These are phyloP conservation scores for Hyphodiscus sp. DNA, from an alignment of 2,329 filamentous ascomycete genomes.

Conservation along the genomic window DNA sequence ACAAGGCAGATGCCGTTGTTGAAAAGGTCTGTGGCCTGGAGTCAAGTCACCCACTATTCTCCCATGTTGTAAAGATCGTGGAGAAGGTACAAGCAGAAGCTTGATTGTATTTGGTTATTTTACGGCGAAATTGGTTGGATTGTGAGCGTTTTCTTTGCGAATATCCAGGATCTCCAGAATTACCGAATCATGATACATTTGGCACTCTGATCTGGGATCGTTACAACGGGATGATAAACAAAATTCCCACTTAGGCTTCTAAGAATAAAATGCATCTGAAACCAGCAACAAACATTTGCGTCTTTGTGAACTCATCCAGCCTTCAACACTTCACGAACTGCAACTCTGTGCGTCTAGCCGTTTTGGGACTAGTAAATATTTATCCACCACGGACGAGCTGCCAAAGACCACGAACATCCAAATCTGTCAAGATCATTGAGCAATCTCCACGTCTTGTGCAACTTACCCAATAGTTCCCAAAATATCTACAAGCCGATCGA, in stretches of 20 bases:
- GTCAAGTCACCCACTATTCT: slow-evolving; percentile 68
- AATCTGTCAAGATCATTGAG: slow-evolving; percentile 4
- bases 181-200: neutral
- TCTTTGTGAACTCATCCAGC: neutral
- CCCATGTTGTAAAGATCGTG: slow-evolving; percentile 69
- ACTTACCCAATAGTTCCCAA: neutral
- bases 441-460: neutral
- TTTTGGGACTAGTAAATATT: slow-evolving; percentile 7
- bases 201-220: neutral
- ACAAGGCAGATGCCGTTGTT: slow-evolving; percentile 68
- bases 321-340: neutral
- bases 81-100: slow-evolving; percentile 66
- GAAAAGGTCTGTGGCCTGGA: slow-evolving; percentile 77
- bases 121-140: slow-evolving; percentile 10
- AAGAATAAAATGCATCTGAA: neutral
- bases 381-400: slow-evolving; percentile 10
- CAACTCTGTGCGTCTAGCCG: neutral
- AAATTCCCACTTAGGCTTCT: neutral
- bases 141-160: slow-evolving; percentile 8
- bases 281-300: neutral
- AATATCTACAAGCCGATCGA: neutral
- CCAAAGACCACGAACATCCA: slow-evolving; percentile 21
- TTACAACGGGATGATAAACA: neutral
- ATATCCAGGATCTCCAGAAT: neutral
- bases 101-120: slow-evolving; percentile 11